Evolutionary conservation across 1,284 basidiomycete genomes (phyloP).

Genomic region (Malassezia japonica): DNA sequence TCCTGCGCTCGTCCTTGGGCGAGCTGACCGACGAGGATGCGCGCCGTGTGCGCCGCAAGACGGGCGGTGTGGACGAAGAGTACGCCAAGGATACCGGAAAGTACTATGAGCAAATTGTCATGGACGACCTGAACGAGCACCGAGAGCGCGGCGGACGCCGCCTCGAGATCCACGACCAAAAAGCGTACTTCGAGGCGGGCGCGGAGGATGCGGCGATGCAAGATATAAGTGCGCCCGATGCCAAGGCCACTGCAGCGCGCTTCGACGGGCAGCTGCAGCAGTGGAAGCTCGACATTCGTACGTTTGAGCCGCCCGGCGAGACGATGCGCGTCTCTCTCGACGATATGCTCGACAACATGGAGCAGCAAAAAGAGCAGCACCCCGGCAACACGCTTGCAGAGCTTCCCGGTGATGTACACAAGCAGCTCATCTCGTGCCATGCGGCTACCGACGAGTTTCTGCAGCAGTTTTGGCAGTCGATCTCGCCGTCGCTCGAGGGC

Average conservation of each 20-base stretch:
- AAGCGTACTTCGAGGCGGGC: slow-evolving; percentile 29
- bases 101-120: slow-evolving; percentile 65
- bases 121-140: slow-evolving; percentile 71
- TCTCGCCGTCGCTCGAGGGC: slow-evolving; percentile 57
- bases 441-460: slow-evolving; percentile 90
- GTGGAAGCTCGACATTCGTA: slow-evolving; percentile 6
- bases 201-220: slow-evolving; percentile 1
- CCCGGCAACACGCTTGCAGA: not conserved
- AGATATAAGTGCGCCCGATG: not conserved
- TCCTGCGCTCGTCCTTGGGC: slow-evolving; percentile 57
- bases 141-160: slow-evolving; percentile 60
- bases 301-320: not conserved
- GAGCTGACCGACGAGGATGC: slow-evolving; percentile 23
- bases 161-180: slow-evolving; percentile 59
- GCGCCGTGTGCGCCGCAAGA: slow-evolving; percentile 24
- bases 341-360: slow-evolving; percentile 18
- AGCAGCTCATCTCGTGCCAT: slow-evolving; percentile 76
- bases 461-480: slow-evolving; percentile 84
- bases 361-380: slow-evolving; percentile 3
- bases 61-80: slow-evolving; percentile 40
- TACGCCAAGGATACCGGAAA: slow-evolving; percentile 14
- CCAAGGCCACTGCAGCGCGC: not conserved
- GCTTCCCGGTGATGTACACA: slow-evolving; percentile 66
- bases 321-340: slow-evolving; percentile 5
- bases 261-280: not conserved